Evolutionary conservation across 805 yeast genomes (phyloP).

Genomic region (Wickerhamiella sorbophila): DNA sequence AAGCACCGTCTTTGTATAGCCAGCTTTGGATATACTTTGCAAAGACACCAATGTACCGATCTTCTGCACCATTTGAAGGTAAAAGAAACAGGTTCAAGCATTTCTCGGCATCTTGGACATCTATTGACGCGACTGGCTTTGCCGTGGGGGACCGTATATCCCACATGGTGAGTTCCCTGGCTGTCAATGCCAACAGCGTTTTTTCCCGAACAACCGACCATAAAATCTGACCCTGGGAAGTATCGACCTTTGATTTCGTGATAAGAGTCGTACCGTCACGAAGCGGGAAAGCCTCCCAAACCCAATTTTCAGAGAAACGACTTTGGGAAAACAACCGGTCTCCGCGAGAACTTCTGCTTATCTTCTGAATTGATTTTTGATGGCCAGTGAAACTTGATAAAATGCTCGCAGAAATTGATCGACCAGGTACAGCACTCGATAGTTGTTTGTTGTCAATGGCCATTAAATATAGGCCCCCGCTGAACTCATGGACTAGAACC

Average conservation of each 20-base stretch:
- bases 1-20: neutral
- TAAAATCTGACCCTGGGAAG: conserved; percentile 31
- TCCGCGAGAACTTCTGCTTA: conserved; percentile 57
- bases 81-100: neutral
- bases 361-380: conserved; percentile 55
- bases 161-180: conserved; percentile 42
- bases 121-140: neutral
- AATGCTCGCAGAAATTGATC: neutral
- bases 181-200: conserved; percentile 33
- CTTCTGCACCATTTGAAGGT: neutral
- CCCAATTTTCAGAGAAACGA: conserved; percentile 45
- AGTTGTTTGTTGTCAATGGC: conserved; percentile 22
- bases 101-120: neutral
- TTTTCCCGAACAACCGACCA: conserved; percentile 36
- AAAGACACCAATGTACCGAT: neutral
- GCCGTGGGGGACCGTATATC: conserved; percentile 30
- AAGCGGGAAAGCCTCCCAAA: conserved; percentile 40
- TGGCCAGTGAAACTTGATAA: conserved; percentile 65
- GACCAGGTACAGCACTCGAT: neutral
- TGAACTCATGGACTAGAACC: neutral
- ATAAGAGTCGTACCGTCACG: conserved; percentile 26
- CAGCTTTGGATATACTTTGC: neutral
- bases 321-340: conserved; percentile 43
- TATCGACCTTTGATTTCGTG: conserved; percentile 29
- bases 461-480: conserved; percentile 4